Percentiles rank a stretch among this genome's conserved stretches.
Evolutionary conservation across 129 eudicot genomes (phyloP).

Genomic region (Tanacetum coccineum): DNA sequence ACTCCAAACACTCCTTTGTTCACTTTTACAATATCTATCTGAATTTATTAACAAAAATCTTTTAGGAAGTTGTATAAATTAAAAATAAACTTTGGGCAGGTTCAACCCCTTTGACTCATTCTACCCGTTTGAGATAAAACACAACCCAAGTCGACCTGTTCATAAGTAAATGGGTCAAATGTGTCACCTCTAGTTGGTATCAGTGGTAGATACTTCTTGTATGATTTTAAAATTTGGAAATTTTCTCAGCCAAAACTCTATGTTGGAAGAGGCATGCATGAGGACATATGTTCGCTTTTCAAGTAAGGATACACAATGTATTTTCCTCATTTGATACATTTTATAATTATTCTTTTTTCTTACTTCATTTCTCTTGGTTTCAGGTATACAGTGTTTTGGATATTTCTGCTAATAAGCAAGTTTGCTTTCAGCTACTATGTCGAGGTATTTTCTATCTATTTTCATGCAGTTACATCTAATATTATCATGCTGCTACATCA

Average conservation of each 20-base stretch:
- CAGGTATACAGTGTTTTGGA: constrained; percentile 94
- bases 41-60: not conserved
- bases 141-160: not conserved
- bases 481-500: constrained; percentile 13
- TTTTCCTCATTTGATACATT: constrained; percentile 4
- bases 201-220: constrained; percentile 2
- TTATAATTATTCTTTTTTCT: not conserved
- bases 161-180: not conserved
- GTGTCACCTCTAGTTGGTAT: not conserved
- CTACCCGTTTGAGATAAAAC: not conserved
- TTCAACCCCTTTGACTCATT: constrained; percentile 4
- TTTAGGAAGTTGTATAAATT: not conserved
- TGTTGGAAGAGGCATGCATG: constrained; percentile 99
- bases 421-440: constrained; percentile 98
- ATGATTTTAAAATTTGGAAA: constrained; percentile 9
- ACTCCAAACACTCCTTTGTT: not conserved
- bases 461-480: constrained; percentile 5
- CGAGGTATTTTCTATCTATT: constrained; percentile 54
- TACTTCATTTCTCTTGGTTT: constrained; percentile 12
- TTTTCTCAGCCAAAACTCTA: constrained; percentile 87
- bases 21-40: not conserved
- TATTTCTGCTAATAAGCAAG: constrained; percentile 80
- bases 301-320: constrained; percentile 52
- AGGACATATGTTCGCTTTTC: constrained; percentile 79
- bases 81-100: not conserved